Evolutionary conservation across 352 stramenopile species (phyloP).

Genomic region (Phytophthora capsici): DNA sequence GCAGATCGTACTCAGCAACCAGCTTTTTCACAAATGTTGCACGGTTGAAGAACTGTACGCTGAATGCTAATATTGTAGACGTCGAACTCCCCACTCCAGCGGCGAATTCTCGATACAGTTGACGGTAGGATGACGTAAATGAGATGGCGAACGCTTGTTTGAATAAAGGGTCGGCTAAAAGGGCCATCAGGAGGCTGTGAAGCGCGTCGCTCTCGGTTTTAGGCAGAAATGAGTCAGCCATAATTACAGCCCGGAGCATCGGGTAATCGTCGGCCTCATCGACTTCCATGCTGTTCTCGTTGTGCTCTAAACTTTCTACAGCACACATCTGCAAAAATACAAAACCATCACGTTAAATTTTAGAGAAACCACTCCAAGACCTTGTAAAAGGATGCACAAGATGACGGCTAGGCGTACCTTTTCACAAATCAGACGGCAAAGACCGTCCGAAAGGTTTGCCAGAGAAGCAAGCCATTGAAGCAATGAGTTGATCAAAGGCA

Average conservation of each 20-base stretch:
- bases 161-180: conserved; percentile 97
- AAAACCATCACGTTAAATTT: conserved; percentile 22
- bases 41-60: conserved; percentile 99
- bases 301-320: conserved; percentile 45
- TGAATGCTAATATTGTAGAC: conserved; percentile 93
- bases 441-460: conserved; percentile 79
- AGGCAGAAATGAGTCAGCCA: conserved; percentile 84
- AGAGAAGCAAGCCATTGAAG: conserved; percentile 84
- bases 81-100: conserved; percentile 73
- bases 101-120: conserved; percentile 81
- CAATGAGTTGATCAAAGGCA: conserved; percentile 70
- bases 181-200: conserved; percentile 95
- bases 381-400: not conserved
- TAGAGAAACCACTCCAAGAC: conserved; percentile 1
- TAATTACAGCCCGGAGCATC: conserved; percentile 79
- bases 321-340: conserved; percentile 39
- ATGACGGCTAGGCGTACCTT: conserved; percentile 41
- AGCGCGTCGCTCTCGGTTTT: conserved; percentile 81
- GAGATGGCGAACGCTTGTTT: conserved; percentile 96
- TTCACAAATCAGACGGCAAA: conserved; percentile 87
- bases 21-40: conserved; percentile 94
- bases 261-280: conserved; percentile 55
- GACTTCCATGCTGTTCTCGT: conserved; percentile 47
- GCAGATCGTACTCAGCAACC: conserved; percentile 72
- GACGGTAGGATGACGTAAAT: conserved; percentile 95